These are phyloP conservation scores for Setomelanomma holmii DNA, from an alignment of 2,329 filamentous ascomycete species.

Conservation along the genomic window DNA sequence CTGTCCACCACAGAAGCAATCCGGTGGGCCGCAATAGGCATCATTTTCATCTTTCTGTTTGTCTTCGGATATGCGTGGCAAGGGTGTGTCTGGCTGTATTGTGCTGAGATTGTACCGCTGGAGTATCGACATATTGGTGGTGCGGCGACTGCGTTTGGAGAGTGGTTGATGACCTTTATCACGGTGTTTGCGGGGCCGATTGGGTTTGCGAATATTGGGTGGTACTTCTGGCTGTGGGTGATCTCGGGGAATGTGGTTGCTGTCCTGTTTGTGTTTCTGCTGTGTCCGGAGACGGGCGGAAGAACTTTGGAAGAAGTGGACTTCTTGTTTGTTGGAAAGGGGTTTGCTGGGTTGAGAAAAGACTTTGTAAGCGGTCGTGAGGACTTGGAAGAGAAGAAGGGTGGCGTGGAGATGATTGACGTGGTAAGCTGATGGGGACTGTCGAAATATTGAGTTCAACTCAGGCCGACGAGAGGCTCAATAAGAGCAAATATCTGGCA, in stretches of 20 bases:
- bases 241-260: slow-evolving; percentile 9
- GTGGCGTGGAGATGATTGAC: not conserved
- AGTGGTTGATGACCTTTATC: slow-evolving; percentile 21
- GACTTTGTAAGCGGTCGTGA: slow-evolving; percentile 2
- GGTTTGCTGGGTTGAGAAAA: slow-evolving; percentile 11
- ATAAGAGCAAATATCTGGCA: no score
- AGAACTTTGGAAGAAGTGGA: slow-evolving; percentile 13
- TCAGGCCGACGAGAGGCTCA: no score
- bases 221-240: slow-evolving; percentile 21
- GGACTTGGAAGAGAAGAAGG: slow-evolving; percentile 5
- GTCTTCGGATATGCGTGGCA: slow-evolving; percentile 24
- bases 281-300: slow-evolving; percentile 15
- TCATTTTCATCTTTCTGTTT: slow-evolving; percentile 22
- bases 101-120: slow-evolving; percentile 16
- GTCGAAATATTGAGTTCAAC: no score
- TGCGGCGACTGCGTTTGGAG: slow-evolving; percentile 13
- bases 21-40: slow-evolving; percentile 19
- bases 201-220: slow-evolving; percentile 13
- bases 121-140: slow-evolving; percentile 16
- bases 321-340: slow-evolving; percentile 9
- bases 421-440: not conserved
- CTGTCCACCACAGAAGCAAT: slow-evolving; percentile 3
- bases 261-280: slow-evolving; percentile 12
- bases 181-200: slow-evolving; percentile 18
- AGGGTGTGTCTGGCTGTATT: slow-evolving; percentile 20